These are phyloP conservation scores for Aspergillus nomiae DNA, from an alignment of 2,329 filamentous ascomycete species.

Conservation along the genomic window DNA sequence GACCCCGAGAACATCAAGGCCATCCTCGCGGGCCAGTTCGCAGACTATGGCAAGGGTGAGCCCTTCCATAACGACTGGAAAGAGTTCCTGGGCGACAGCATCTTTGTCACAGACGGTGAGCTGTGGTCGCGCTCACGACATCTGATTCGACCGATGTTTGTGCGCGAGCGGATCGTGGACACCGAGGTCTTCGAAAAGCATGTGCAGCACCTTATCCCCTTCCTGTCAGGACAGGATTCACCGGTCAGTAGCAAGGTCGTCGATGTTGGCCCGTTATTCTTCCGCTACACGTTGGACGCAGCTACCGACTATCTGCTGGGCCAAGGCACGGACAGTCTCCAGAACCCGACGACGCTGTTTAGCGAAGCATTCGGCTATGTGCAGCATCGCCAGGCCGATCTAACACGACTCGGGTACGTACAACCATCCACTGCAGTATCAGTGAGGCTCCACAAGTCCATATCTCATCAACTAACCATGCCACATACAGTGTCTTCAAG, in stretches of 20 bases:
- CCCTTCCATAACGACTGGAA: constrained; percentile 73
- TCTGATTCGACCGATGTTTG: constrained; percentile 83
- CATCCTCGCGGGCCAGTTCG: constrained; percentile 82
- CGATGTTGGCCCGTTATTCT: constrained; percentile 77
- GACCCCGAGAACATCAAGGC: constrained; percentile 92
- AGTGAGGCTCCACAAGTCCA: neutral
- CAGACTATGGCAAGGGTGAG: constrained; percentile 79
- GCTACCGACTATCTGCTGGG: constrained; percentile 86
- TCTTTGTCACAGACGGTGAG: constrained; percentile 78
- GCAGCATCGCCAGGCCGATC: constrained; percentile 70
- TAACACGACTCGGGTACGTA: constrained; percentile 62
- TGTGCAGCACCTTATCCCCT: constrained; percentile 68
- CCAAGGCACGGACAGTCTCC: constrained; percentile 64
- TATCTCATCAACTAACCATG: neutral
- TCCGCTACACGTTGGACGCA: constrained; percentile 79
- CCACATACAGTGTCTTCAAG: constrained; percentile 56
- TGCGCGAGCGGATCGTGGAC: constrained; percentile 81
- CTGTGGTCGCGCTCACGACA: constrained; percentile 82
- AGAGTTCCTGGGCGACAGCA: constrained; percentile 80
- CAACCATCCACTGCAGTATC: too few species aligned
- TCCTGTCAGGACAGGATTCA: constrained; percentile 58
- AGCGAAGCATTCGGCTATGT: constrained; percentile 81
- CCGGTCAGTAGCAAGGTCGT: constrained; percentile 50
- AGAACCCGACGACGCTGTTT: constrained; percentile 68
- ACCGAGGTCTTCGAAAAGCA: constrained; percentile 81